Evolutionary conservation across 192 early-diverging fungal species (phyloP).

Genomic region (Cladochytrium replicatum): DNA sequence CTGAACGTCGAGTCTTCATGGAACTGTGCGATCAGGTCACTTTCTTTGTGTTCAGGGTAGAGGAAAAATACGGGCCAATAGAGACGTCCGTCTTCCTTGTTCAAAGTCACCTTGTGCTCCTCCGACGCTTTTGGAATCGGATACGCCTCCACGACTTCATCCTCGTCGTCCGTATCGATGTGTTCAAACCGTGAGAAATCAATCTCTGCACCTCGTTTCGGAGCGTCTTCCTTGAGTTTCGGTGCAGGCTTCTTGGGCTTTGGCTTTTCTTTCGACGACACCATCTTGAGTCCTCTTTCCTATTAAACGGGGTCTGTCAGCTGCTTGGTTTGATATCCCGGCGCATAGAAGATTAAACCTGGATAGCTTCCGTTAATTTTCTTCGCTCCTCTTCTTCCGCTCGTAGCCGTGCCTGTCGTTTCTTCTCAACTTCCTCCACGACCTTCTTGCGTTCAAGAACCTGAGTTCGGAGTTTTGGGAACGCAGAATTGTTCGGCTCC

Average conservation of each 20-base stretch:
- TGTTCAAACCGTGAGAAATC: no score
- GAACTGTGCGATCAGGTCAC: slow-evolving; percentile 78
- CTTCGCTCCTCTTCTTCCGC: slow-evolving; percentile 33
- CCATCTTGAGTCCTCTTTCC: no score
- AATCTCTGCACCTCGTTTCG: no score
- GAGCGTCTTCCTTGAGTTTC: no score
- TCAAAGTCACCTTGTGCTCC: slow-evolving; percentile 45
- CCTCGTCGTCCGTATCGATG: no score
- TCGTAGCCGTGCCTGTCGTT: slow-evolving; percentile 36
- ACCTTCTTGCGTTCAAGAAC: slow-evolving; percentile 28
- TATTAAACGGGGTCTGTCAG: no score
- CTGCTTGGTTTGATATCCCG: slow-evolving; percentile 1
- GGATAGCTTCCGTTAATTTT: slow-evolving; percentile 33
- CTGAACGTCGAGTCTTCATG: slow-evolving; percentile 72
- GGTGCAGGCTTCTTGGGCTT: no score
- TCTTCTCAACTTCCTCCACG: slow-evolving; percentile 30
- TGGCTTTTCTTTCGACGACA: no score
- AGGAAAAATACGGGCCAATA: slow-evolving; percentile 82
- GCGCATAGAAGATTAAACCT: slow-evolving; percentile 26
- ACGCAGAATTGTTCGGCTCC: slow-evolving; percentile 48
- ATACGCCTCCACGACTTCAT: no score
- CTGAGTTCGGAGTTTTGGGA: slow-evolving; percentile 24
- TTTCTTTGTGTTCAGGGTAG: slow-evolving; percentile 89
- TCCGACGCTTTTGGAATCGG: no score
- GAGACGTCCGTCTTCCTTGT: slow-evolving; percentile 45